Evolutionary conservation across 2,329 filamentous ascomycete genomes (phyloP).

Genomic region (Truncatella angustata): DNA sequence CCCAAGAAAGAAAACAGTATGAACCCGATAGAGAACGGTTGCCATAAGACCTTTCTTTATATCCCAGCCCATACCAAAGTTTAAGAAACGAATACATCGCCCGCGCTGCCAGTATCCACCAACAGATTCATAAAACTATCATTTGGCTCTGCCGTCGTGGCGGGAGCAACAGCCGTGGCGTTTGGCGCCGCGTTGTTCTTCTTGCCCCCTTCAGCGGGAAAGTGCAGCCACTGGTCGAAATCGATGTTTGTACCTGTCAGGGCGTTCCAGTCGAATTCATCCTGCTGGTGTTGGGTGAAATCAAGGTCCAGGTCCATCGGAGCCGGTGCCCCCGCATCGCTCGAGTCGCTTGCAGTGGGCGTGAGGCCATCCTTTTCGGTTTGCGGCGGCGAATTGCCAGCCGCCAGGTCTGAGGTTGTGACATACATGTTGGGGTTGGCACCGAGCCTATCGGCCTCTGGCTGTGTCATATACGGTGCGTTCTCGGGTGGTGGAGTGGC

Average conservation of each 20-base stretch:
- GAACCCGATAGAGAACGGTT: neutral
- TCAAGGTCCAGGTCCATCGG: conserved; percentile 45
- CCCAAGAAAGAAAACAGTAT: too few species aligned
- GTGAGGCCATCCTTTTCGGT: conserved; percentile 42
- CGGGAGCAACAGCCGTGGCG: neutral
- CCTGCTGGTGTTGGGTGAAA: conserved; percentile 37
- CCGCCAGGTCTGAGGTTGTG: conserved; percentile 23
- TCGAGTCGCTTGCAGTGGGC: conserved; percentile 42
- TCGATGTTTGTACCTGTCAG: conserved; percentile 53
- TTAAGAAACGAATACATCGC: conserved; percentile 4
- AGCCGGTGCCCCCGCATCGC: conserved; percentile 33
- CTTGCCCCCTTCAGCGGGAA: conserved; percentile 48
- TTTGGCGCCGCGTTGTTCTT: neutral
- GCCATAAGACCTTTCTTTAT: neutral
- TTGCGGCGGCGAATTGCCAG: conserved; percentile 41
- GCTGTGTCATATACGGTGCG: conserved; percentile 36
- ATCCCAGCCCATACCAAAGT: neutral
- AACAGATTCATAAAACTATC: conserved; percentile 8
- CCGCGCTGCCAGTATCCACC: neutral
- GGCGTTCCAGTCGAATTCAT: conserved; percentile 54
- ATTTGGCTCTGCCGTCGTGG: neutral
- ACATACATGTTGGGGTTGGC: conserved; percentile 16
- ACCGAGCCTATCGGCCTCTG: conserved; percentile 24
- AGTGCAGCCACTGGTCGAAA: conserved; percentile 59
- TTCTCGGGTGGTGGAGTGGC: conserved; percentile 55